These are phyloP conservation scores for Pythium sukuiense DNA, from an alignment of 352 stramenopile genomes.

Conservation along the genomic window DNA sequence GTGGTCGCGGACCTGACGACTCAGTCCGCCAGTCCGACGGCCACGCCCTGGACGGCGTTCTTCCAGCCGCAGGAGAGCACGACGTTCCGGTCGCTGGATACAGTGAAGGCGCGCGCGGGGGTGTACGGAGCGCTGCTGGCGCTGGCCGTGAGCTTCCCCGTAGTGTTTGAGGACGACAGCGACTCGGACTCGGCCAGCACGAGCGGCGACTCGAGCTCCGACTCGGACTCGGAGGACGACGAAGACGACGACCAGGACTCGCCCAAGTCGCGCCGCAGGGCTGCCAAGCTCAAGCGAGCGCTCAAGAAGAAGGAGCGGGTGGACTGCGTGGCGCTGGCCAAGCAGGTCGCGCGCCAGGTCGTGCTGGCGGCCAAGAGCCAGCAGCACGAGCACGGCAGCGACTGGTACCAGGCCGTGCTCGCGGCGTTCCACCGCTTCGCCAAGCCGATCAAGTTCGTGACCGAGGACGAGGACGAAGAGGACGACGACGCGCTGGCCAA, in stretches of 20 bases:
- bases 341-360: slow-evolving; percentile 22
- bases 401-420: slow-evolving; percentile 52
- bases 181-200: slow-evolving; percentile 28
- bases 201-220: slow-evolving; percentile 43
- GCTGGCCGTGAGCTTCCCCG: slow-evolving; percentile 54
- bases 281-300: slow-evolving; percentile 7
- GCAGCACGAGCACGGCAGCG: background rate
- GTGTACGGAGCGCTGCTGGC: slow-evolving; percentile 46
- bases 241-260: slow-evolving; percentile 13
- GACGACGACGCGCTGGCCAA: slow-evolving; percentile 31
- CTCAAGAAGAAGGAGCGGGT: slow-evolving; percentile 37
- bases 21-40: slow-evolving; percentile 9
- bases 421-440: slow-evolving; percentile 39
- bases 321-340: slow-evolving; percentile 40
- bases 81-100: slow-evolving; percentile 31
- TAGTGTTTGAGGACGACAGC: slow-evolving; percentile 38
- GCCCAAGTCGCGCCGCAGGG: slow-evolving; percentile 25
- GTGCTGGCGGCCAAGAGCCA: slow-evolving; percentile 14
- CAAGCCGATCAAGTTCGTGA: slow-evolving; percentile 38
- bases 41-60: slow-evolving; percentile 48
- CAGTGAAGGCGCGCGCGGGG: slow-evolving; percentile 48
- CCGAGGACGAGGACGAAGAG: slow-evolving; percentile 41
- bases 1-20: slow-evolving; percentile 35
- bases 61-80: slow-evolving; percentile 43
- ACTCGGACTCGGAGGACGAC: slow-evolving; percentile 30